A percentile compares a stretch with the other conserved stretches of the same genome.
Evolutionary conservation across 2,329 filamentous ascomycete species (phyloP).

Genomic region (Trichophyton verrucosum): DNA sequence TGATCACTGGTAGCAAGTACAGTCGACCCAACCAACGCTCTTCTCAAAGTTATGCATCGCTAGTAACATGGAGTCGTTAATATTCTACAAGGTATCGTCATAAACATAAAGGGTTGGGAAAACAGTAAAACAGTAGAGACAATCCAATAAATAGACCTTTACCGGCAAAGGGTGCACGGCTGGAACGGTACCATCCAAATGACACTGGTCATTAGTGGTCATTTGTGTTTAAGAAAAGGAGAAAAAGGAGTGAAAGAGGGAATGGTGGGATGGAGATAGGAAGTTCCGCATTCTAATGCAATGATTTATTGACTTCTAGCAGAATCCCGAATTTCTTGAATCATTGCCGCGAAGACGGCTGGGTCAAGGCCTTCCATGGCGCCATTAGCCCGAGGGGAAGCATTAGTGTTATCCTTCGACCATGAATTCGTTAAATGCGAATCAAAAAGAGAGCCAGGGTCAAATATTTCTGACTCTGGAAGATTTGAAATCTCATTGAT

Average conservation of each 20-base stretch:
- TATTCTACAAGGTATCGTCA: conserved; percentile 4
- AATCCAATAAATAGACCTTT: neutral
- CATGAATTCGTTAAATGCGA: conserved; percentile 17
- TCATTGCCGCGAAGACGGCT: conserved; percentile 9
- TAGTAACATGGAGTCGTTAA: neutral
- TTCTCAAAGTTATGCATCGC: neutral
- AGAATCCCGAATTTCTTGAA: conserved; percentile 9
- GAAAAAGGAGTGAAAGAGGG: neutral
- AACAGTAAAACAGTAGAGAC: neutral
- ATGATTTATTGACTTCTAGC: neutral
- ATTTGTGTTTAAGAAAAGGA: neutral
- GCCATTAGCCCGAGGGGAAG: conserved; percentile 5
- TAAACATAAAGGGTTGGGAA: neutral
- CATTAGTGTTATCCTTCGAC: conserved; percentile 15
- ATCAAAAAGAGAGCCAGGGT: conserved; percentile 23
- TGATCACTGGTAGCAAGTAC: neutral
- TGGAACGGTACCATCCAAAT: neutral
- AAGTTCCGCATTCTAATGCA: neutral
- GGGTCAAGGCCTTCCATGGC: conserved; percentile 6
- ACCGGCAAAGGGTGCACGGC: neutral
- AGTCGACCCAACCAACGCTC: neutral
- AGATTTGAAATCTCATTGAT: conserved; percentile 7
- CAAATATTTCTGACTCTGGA: conserved; percentile 19
- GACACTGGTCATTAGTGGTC: neutral
- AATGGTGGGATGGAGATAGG: neutral